These are phyloP conservation scores for Nyssa sinensis DNA, from an alignment of 148 eudicot genomes.

Conservation along the genomic window DNA sequence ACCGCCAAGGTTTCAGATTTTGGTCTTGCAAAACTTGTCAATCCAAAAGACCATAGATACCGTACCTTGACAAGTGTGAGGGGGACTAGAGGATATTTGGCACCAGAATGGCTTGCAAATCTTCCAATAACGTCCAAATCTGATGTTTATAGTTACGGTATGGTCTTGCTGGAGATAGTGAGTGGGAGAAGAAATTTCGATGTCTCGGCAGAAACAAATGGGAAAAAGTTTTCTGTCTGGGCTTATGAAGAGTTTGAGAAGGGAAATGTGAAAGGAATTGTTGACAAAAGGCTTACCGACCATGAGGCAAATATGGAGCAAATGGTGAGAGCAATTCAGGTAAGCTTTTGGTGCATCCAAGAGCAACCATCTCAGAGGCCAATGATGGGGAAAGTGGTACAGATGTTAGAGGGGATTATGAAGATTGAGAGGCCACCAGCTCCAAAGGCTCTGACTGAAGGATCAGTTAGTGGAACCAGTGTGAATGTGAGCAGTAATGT, in stretches of 20 bases:
- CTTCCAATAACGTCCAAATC: slow-evolving; percentile 77
- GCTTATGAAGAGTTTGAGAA: slow-evolving; percentile 74
- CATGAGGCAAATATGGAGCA: slow-evolving; percentile 53
- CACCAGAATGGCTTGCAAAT: slow-evolving; percentile 91
- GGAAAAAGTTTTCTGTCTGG: slow-evolving; percentile 66
- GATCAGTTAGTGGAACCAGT: slow-evolving; percentile 41
- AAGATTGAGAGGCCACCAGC: slow-evolving; percentile 66
- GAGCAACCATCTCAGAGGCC: slow-evolving; percentile 86
- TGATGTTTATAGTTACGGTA: slow-evolving; percentile 79
- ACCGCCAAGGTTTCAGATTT: slow-evolving; percentile 80
- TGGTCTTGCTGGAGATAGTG: slow-evolving; percentile 76
- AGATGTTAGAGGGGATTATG: slow-evolving; percentile 77
- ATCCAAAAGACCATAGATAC: slow-evolving; percentile 60
- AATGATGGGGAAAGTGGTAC: slow-evolving; percentile 87
- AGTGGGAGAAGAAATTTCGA: slow-evolving; percentile 85
- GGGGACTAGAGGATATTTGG: slow-evolving; percentile 86
- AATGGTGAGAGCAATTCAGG: slow-evolving; percentile 51
- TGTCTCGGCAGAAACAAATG: slow-evolving; percentile 49
- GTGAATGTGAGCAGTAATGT: slow-evolving; percentile 33
- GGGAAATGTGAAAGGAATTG: slow-evolving; percentile 49
- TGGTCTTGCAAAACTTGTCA: slow-evolving; percentile 77
- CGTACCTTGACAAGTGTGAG: slow-evolving; percentile 65
- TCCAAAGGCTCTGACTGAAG: slow-evolving; percentile 47
- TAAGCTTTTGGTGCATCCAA: slow-evolving; percentile 92
- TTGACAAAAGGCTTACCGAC: slow-evolving; percentile 50